Evolutionary conservation across 169 alveolate genomes (phyloP).

Genomic region (Fabrea salina): DNA sequence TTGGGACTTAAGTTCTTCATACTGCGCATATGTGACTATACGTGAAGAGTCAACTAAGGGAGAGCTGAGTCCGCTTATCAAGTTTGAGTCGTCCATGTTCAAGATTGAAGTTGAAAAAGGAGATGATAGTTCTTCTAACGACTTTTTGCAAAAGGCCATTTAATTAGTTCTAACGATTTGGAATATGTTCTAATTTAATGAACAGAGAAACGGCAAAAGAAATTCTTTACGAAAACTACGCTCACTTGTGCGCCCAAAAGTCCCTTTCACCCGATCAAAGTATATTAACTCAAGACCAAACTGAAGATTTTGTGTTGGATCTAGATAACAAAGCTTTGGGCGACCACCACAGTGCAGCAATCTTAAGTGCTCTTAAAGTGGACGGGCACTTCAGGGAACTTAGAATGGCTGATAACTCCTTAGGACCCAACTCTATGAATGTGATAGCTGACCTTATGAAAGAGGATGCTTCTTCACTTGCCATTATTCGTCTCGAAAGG

Average conservation of each 20-base stretch:
- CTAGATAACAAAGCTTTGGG: background rate
- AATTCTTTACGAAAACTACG: background rate
- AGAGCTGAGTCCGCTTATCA: too few species aligned
- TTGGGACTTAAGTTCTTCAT: too few species aligned
- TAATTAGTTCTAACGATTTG: background rate
- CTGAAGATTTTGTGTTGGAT: background rate
- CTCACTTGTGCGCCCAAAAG: background rate
- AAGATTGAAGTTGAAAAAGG: too few species aligned
- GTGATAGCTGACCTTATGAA: background rate
- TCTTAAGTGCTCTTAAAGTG: background rate
- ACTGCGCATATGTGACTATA: too few species aligned
- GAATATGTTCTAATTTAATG: background rate
- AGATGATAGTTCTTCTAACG: too few species aligned
- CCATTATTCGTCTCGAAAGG: background rate
- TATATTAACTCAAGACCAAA: background rate
- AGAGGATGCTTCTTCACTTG: background rate
- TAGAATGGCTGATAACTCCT: background rate
- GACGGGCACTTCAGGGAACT: background rate
- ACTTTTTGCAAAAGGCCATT: too few species aligned
- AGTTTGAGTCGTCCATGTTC: too few species aligned
- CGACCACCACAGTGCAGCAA: background rate
- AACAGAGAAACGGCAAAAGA: background rate
- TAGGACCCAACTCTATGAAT: background rate
- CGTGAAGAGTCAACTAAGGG: too few species aligned
- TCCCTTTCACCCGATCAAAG: background rate